Percentiles rank a stretch among this genome's conserved stretches.
Evolutionary conservation across 2,329 filamentous ascomycete species (phyloP).

Genomic region (Fusarium devonianum): DNA sequence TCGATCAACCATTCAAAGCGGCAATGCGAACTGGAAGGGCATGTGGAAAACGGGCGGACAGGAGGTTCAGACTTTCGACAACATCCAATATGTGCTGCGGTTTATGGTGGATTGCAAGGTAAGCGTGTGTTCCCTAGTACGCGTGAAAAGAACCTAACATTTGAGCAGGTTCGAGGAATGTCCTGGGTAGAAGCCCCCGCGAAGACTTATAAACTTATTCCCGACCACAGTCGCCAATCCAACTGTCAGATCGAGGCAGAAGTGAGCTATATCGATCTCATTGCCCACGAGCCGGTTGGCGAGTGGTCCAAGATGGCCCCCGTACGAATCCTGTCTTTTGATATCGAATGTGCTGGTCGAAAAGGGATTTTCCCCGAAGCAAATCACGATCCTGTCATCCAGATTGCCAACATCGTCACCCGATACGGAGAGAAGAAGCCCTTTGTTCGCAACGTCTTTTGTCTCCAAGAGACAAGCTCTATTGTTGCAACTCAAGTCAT

Average conservation of each 20-base stretch:
- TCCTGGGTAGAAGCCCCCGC: constrained; percentile 92
- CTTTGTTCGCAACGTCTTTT: constrained; percentile 96
- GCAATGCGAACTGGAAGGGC: constrained; percentile 85
- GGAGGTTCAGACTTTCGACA: constrained; percentile 91
- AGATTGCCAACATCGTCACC: constrained; percentile 96
- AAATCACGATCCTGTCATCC: constrained; percentile 90
- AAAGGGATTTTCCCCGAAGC: constrained; percentile 98
- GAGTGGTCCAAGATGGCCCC: constrained; percentile 99
- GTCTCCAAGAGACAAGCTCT: constrained; percentile 86
- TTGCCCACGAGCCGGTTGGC: constrained; percentile 86
- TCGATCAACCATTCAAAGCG: constrained; percentile 75
- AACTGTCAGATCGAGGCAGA: constrained; percentile 96
- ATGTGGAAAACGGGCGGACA: constrained; percentile 78
- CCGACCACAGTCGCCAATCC: constrained; percentile 74
- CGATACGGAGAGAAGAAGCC: constrained; percentile 94
- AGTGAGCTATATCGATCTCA: constrained; percentile 81
- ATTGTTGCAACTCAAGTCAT: constrained; percentile 96
- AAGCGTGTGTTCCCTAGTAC: constrained; percentile 36
- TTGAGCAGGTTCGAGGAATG: constrained; percentile 81
- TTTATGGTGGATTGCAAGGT: constrained; percentile 98
- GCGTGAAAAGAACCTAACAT: constrained; percentile 24
- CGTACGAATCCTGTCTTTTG: constrained; percentile 89
- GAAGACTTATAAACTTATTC: constrained; percentile 74
- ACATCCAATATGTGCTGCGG: constrained; percentile 89
- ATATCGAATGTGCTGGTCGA: constrained; percentile 97